Evolutionary conservation across 192 early-diverging fungal species (phyloP), one percentile per base, ranked within the genome.

Genomic region (Coemansia reversa): DNA sequence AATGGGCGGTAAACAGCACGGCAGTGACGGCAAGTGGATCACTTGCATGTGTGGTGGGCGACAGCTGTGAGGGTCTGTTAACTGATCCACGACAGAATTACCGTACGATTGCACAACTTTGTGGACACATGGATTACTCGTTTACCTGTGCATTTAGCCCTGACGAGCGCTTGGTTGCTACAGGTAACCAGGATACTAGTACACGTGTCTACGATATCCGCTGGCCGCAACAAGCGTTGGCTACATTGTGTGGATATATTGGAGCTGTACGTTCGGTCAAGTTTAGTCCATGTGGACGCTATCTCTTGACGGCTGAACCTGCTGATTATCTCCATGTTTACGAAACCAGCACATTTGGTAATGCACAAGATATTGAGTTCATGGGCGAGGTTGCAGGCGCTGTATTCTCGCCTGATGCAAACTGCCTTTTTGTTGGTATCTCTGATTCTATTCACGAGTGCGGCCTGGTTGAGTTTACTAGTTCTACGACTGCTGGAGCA

Each of bases 241-340:
- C 64, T 28, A 56, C 68, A 7, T 29, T 81, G 35, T 64, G 68
- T 20, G 72, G 78, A 7, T 53, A 75, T 32, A 57, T 84, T 23
- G 73, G 75, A 22, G 79, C 83, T 5, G 74, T 84, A 66, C 79
- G 75, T 8, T 35, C 62, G 1, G 68, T 81, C 19, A 48, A 51
- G 55, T 84, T 81, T 33, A 78, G 75, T 54, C 2, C 62, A 20
- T 67, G 69, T 50, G 83, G 79, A 9, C 55, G 64, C 14, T 73
- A 65, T 52, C 67, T 84, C 30, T 25, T 72, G 29, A 65, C 72
- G 7, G 72, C 75, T n/a, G 83, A 84, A 58, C 63, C 79, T 0
- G 75, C 75, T 2, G 83, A 84, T 65, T 75, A 75, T 48, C 73
- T 84, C 45, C 75, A 77, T 48, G 23, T 84, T 3, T 77, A 74